These are phyloP conservation scores for Ormosia semicastrata DNA, from an alignment of 306 rosid species.

Conservation along the genomic window DNA sequence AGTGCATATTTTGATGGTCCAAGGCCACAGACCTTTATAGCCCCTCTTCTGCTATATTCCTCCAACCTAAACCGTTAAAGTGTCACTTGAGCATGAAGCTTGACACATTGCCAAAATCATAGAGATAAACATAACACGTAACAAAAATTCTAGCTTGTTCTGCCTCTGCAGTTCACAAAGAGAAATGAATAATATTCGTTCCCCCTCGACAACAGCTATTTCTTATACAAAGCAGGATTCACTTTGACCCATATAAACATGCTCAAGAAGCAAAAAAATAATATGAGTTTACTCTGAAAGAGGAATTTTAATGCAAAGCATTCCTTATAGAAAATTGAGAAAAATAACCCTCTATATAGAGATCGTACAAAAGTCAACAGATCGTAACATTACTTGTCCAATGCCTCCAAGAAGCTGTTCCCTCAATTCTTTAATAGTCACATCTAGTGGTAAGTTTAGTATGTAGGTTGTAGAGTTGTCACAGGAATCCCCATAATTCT, in stretches of 20 bases:
- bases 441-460: conserved; percentile 91
- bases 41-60: conserved; percentile 99
- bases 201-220: neutral
- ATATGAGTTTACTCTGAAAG: neutral
- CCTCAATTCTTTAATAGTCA: conserved; percentile 81
- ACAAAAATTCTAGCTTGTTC: neutral
- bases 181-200: no score
- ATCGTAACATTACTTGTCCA: conserved; percentile 80
- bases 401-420: conserved; percentile 97
- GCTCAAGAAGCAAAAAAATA: neutral
- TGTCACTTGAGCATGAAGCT: neutral
- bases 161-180: neutral
- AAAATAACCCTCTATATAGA: neutral
- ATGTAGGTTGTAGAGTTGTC: conserved; percentile 97
- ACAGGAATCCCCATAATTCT: conserved; percentile 78
- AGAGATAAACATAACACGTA: neutral
- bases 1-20: no score
- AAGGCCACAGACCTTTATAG: no score
- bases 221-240: neutral
- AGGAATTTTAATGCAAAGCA: neutral
- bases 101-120: neutral
- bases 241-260: neutral
- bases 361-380: conserved; percentile 29
- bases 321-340: neutral
- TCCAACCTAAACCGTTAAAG: conserved; percentile 64